Evolutionary conservation across 495 filamentous ascomycete species (phyloP).

Genomic region (Annulohypoxylon stygium): DNA sequence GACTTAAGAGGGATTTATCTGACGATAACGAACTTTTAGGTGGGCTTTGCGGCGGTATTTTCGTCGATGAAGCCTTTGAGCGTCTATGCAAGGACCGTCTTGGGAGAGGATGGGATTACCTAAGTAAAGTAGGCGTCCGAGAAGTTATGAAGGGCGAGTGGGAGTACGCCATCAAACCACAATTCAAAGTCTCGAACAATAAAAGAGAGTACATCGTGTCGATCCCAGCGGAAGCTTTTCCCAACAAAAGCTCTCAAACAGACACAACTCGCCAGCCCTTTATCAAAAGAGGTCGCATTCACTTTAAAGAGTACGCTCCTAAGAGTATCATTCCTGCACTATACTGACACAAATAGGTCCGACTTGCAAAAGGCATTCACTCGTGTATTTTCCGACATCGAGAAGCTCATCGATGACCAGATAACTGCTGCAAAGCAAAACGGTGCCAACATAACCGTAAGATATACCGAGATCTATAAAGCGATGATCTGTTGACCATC

Average conservation of each 20-base stretch:
- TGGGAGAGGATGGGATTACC: constrained; percentile 23
- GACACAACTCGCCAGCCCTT: constrained; percentile 29
- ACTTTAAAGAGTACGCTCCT: constrained; percentile 32
- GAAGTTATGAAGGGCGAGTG: constrained; percentile 46
- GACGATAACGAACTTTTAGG: constrained; percentile 6
- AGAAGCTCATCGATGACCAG: constrained; percentile 25
- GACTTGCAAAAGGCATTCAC: constrained; percentile 24
- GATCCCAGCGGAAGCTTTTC: constrained; percentile 34
- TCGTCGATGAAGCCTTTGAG: constrained; percentile 48
- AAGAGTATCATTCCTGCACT: no score
- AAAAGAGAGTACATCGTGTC: constrained; percentile 26
- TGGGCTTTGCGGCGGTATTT: constrained; percentile 43
- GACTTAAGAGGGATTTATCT: not conserved
- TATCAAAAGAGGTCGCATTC: constrained; percentile 29
- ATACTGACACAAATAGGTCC: constrained; percentile 1
- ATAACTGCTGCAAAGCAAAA: not conserved
- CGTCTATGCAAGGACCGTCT: constrained; percentile 33
- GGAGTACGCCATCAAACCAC: constrained; percentile 46
- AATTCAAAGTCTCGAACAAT: constrained; percentile 35
- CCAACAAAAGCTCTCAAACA: not conserved
- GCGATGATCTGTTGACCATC: not conserved
- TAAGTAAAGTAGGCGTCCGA: constrained; percentile 30
- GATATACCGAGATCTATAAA: not conserved
- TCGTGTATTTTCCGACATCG: constrained; percentile 2
- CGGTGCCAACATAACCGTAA: constrained; percentile 16